phyloP scores from a whole-genome alignment of 1,139 yeast genomes.

The Scheffersomyces segobiensis region DNA sequence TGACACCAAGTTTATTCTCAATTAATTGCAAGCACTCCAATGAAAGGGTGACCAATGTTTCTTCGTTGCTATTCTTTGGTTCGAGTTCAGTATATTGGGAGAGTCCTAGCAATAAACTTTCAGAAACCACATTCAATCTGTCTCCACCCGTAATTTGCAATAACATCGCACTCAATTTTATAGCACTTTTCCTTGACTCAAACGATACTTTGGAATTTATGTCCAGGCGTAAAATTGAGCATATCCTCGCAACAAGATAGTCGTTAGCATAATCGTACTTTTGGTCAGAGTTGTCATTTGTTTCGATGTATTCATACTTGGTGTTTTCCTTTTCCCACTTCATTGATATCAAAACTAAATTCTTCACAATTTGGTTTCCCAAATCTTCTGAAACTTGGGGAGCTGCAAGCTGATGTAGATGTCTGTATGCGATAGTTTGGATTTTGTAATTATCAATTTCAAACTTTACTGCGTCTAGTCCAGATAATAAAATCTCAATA shows the following conservation, averaged over 20 bases:
- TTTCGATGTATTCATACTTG: slow-evolving; percentile 29
- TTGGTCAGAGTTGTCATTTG: slow-evolving; percentile 12
- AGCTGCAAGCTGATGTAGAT: slow-evolving; percentile 78
- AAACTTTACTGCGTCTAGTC: slow-evolving; percentile 36
- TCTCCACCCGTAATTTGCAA: slow-evolving; percentile 46
- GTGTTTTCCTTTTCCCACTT: slow-evolving; percentile 58
- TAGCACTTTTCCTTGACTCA: slow-evolving; percentile 64
- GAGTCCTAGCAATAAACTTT: slow-evolving; percentile 59
- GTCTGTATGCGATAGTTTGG: slow-evolving; percentile 66
- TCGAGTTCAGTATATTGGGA: slow-evolving; percentile 53
- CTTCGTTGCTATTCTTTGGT: slow-evolving; percentile 33
- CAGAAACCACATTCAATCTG: slow-evolving; percentile 39
- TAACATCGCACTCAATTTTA: slow-evolving; percentile 60
- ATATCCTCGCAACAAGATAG: slow-evolving; percentile 62
- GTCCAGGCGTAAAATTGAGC: slow-evolving; percentile 68
- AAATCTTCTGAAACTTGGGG: slow-evolving; percentile 68
- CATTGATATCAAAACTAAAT: slow-evolving; percentile 60
- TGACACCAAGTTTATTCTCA: slow-evolving; percentile 70
- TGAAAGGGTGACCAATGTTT: slow-evolving; percentile 59
- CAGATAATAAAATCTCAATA: slow-evolving; percentile 51
- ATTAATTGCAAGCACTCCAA: slow-evolving; percentile 70
- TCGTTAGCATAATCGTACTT: slow-evolving; percentile 50
- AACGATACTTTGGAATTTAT: slow-evolving; percentile 48
- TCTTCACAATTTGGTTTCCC: slow-evolving; percentile 67
- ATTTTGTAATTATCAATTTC: slow-evolving; percentile 39